Conservation (phyloP, 2,329 filamentous ascomycete genomes). For the Claviceps purpurea region DNA sequence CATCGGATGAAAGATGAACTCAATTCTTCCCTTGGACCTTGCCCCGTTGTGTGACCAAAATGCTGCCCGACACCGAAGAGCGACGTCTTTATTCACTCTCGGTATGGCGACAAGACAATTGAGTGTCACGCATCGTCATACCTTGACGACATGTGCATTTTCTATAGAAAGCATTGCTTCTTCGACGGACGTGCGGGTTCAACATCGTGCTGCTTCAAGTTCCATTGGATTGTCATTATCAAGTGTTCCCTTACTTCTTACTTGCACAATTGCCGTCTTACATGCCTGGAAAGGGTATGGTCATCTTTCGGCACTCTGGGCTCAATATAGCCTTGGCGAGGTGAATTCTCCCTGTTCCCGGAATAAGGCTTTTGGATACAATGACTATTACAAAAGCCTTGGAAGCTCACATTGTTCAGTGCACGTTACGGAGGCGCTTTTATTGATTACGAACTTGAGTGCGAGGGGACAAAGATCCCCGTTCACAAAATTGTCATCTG, state of each 20-base stretch:
- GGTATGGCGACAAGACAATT: neutral
- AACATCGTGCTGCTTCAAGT: neutral
- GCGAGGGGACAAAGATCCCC: neutral
- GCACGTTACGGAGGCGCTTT: neutral
- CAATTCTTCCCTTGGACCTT: neutral
- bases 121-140: neutral
- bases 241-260: too few relatives aligned
- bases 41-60: neutral
- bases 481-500: slow-evolving; percentile 1
- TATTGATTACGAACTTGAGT: slow-evolving; percentile 1
- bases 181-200: neutral
- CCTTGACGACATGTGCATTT: neutral
- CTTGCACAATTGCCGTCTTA: neutral
- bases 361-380: too few relatives aligned
- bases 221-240: neutral
- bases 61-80: neutral
- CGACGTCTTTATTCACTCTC: neutral
- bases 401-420: neutral
- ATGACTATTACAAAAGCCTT: too few relatives aligned
- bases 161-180: neutral
- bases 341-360: neutral
- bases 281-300: neutral
- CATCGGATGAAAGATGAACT: neutral
- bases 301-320: neutral
- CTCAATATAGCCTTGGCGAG: neutral